These are phyloP conservation scores for Daedalea quercina DNA, from an alignment of 768 basidiomycete species.

Conservation along the genomic window DNA sequence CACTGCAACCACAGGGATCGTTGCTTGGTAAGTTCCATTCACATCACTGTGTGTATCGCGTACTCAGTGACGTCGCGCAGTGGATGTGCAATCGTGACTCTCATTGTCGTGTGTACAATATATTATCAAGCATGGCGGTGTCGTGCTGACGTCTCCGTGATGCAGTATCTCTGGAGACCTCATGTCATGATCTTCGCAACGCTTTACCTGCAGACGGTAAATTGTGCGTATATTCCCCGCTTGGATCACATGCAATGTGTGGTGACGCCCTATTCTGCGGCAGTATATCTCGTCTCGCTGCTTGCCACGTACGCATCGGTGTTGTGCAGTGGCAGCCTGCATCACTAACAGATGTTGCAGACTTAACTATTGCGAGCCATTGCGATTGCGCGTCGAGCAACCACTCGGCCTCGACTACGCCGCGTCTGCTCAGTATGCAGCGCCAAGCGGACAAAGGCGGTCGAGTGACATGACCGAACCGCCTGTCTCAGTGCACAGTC, in stretches of 20 bases:
- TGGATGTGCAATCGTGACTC: too few species aligned
- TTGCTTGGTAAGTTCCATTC: too few species aligned
- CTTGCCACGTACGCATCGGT: not conserved
- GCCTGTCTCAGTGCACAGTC: too few species aligned
- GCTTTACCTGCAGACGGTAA: slow-evolving; percentile 4
- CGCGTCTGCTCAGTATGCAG: not conserved
- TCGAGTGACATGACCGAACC: too few species aligned
- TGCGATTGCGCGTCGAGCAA: not conserved
- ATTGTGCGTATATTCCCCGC: not conserved
- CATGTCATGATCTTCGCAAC: not conserved
- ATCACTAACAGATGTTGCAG: not conserved
- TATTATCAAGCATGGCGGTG: too few species aligned
- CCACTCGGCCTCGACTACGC: slow-evolving; percentile 1
- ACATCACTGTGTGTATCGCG: too few species aligned
- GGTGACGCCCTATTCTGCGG: not conserved
- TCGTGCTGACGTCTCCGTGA: too few species aligned
- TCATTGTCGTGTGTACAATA: too few species aligned
- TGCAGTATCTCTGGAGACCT: not conserved
- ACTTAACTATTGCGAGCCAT: not conserved
- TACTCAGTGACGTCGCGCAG: too few species aligned
- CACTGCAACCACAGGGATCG: too few species aligned
- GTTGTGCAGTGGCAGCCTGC: not conserved
- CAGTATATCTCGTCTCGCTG: slow-evolving; percentile 4
- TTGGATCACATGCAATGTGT: too few species aligned
- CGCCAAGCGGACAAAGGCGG: too few species aligned